Evolutionary conservation across 345 rosid genomes (phyloP).

Genomic region (Syzygium grande): DNA sequence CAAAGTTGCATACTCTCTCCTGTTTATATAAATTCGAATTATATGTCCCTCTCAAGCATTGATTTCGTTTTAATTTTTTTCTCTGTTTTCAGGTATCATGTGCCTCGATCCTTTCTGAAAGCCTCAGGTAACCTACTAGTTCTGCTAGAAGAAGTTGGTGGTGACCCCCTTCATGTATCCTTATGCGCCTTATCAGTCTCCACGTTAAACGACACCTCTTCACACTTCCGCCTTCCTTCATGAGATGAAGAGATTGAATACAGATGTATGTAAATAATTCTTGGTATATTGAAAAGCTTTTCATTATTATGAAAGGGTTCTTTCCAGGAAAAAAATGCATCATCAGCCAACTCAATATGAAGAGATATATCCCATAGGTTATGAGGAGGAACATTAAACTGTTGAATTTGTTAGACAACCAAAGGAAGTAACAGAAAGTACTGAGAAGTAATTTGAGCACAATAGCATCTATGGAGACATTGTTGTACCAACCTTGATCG

Average conservation of each 20-base stretch:
- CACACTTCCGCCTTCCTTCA: not conserved
- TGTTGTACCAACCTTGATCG: not conserved
- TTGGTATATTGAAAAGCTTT: not conserved
- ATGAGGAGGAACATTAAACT: not conserved
- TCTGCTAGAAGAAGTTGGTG: conserved; percentile 56
- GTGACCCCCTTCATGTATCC: conserved; percentile 54
- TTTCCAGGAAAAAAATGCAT: not conserved
- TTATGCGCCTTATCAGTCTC: conserved; percentile 35
- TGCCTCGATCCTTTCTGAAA: conserved; percentile 66
- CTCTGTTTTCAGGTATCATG: conserved; percentile 47
- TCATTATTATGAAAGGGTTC: not conserved
- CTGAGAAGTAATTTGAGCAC: not conserved
- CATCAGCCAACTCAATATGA: not conserved
- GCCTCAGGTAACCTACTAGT: conserved; percentile 40
- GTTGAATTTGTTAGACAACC: not conserved
- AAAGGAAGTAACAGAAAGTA: not conserved
- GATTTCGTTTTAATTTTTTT: not conserved
- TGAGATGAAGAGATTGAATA: not conserved
- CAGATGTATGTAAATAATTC: not conserved
- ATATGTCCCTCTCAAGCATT: not conserved
- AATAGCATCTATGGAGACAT: not conserved
- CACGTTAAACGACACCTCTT: not conserved
- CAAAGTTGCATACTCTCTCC: not conserved
- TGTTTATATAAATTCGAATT: not conserved
- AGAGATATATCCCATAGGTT: not conserved